Conservation (phyloP, 2,329 filamentous ascomycete species). For the Fusarium protoensiforme region DNA sequence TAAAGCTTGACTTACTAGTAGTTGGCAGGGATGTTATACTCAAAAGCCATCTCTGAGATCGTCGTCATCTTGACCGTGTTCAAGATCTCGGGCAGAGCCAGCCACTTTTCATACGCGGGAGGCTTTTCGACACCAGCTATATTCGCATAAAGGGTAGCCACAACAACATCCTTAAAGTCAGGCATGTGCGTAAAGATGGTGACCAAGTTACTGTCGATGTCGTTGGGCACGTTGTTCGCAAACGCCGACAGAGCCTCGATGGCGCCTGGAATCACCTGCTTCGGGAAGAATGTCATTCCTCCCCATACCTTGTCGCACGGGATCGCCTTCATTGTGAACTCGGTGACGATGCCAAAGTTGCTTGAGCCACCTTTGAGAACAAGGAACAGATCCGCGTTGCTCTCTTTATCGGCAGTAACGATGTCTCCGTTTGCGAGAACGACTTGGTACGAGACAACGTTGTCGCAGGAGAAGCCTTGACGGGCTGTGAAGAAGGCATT, state of each 20-base stretch:
- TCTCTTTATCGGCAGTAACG: conserved; percentile 50
- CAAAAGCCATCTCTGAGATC: conserved; percentile 23
- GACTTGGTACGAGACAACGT: conserved; percentile 57
- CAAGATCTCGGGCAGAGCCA: conserved; percentile 27
- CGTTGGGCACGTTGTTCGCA: conserved; percentile 21
- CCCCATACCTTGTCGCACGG: conserved; percentile 22
- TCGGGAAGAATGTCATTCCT: conserved; percentile 28
- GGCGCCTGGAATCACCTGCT: conserved; percentile 17
- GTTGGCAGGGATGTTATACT: conserved; percentile 28
- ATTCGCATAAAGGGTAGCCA: conserved; percentile 22
- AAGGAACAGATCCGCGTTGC: conserved; percentile 56
- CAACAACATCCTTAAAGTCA: conserved; percentile 19
- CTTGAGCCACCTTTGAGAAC: conserved; percentile 56
- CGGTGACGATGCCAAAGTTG: conserved; percentile 54
- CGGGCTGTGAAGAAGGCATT: conserved; percentile 43
- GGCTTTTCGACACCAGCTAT: conserved; percentile 23
- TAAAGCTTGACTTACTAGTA: conserved; percentile 13
- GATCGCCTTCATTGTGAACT: conserved; percentile 44
- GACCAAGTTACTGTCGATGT: conserved; percentile 21
- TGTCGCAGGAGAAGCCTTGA: conserved; percentile 61
- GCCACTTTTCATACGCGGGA: conserved; percentile 26
- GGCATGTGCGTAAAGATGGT: conserved; percentile 21
- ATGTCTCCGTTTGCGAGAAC: conserved; percentile 60
- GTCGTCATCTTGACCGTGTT: conserved; percentile 29
- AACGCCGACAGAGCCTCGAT: conserved; percentile 10